A percentile compares a stretch with the other conserved stretches of the same genome.
phyloP scores from a whole-genome alignment of 2,329 filamentous ascomycete genomes.

The Alternaria sp. region DNA sequence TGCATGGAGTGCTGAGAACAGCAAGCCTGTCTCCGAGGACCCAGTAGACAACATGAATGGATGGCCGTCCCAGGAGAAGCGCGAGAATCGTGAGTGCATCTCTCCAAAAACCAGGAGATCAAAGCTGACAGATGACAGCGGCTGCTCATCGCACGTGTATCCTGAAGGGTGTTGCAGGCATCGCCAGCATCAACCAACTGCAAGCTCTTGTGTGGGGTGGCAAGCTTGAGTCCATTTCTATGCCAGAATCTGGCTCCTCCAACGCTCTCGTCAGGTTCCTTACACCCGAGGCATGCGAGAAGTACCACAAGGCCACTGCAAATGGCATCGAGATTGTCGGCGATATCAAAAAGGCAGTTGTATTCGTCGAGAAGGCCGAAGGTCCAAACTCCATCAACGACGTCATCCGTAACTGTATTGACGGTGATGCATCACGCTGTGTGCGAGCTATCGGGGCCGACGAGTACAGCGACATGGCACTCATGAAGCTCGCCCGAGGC shows the following conservation, averaged over 20 bases:
- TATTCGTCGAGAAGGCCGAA: slow-evolving; percentile 42
- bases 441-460: slow-evolving; percentile 56
- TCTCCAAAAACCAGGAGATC: not conserved
- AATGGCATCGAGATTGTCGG: slow-evolving; percentile 45
- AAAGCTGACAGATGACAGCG: slow-evolving; percentile 28
- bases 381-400: slow-evolving; percentile 51
- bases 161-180: slow-evolving; percentile 36
- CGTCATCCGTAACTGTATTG: slow-evolving; percentile 53
- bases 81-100: slow-evolving; percentile 36
- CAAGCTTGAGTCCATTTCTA: slow-evolving; percentile 42
- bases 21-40: slow-evolving; percentile 7
- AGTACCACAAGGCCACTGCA: slow-evolving; percentile 45
- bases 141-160: slow-evolving; percentile 37
- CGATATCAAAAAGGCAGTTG: slow-evolving; percentile 28
- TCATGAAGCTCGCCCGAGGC: slow-evolving; percentile 52
- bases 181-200: slow-evolving; percentile 39
- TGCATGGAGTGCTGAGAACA: not conserved
- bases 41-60: slow-evolving; percentile 23
- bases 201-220: slow-evolving; percentile 53
- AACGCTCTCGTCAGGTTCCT: slow-evolving; percentile 47
- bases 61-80: slow-evolving; percentile 46
- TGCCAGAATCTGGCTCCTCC: slow-evolving; percentile 35
- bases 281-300: slow-evolving; percentile 43
- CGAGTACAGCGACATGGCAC: slow-evolving; percentile 49
- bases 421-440: slow-evolving; percentile 56